These are phyloP conservation scores for Fusarium torreyae DNA, from an alignment of 2,329 filamentous ascomycete genomes.

Conservation along the genomic window DNA sequence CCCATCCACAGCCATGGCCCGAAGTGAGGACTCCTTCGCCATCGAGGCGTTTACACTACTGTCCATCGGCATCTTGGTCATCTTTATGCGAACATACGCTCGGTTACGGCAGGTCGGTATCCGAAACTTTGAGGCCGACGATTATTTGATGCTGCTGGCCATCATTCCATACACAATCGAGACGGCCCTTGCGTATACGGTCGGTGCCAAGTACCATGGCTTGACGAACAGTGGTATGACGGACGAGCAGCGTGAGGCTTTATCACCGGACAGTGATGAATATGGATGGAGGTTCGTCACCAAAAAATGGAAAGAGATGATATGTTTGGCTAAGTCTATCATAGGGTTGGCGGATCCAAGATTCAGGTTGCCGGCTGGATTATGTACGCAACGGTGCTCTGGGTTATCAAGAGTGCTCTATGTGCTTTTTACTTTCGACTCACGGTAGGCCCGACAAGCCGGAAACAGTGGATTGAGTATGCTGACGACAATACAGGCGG, in stretches of 20 bases:
- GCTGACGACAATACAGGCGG: constrained; percentile 46
- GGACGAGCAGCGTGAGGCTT: constrained; percentile 58
- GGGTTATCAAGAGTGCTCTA: constrained; percentile 68
- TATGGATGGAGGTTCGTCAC: constrained; percentile 50
- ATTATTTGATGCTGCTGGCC: constrained; percentile 60
- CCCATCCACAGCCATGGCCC: constrained; percentile 2
- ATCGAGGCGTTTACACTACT: constrained; percentile 60
- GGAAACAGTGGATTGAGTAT: constrained; percentile 9
- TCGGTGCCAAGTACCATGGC: constrained; percentile 59
- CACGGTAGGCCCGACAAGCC: constrained; percentile 53
- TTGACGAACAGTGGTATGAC: constrained; percentile 68
- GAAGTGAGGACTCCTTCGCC: constrained; percentile 29
- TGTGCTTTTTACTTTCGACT: constrained; percentile 67
- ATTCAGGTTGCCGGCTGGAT: constrained; percentile 68
- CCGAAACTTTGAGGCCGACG: constrained; percentile 59
- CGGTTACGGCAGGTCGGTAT: constrained; percentile 60
- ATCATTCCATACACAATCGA: constrained; percentile 48
- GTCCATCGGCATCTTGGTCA: constrained; percentile 63
- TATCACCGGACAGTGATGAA: constrained; percentile 60
- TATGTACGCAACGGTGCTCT: constrained; percentile 65
- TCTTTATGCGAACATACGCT: constrained; percentile 64
- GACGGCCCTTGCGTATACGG: constrained; percentile 52
- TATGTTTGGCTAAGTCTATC: constrained; percentile 24
- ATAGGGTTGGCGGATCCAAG: constrained; percentile 66
- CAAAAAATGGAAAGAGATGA: too few relatives aligned